Evolutionary conservation across 2,329 filamentous ascomycete genomes (phyloP), one percentile per base, ranked within the genome.

Genomic region (Dichotomopilus funicola): DNA sequence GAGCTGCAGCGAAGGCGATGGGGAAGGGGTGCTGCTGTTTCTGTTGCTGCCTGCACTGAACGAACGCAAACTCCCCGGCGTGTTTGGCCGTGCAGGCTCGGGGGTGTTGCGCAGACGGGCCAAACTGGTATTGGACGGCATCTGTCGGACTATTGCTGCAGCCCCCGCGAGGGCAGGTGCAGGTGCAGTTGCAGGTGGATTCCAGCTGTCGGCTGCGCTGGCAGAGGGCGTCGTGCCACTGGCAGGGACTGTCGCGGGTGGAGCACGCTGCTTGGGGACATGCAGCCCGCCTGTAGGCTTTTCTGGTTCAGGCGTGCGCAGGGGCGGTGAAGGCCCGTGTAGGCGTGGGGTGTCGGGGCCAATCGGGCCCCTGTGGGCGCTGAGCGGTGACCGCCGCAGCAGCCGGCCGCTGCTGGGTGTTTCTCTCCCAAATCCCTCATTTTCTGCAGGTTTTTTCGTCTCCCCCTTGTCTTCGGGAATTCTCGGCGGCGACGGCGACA

Each of bases 41-140:
- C 64, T 36, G 61, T 58, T 70, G 71, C 70, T 77, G 75, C 78
- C 75, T 74, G 79, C 77, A 54, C 85, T 89, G 62, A 86, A 80
- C 70, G 87, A 81, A 67, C 85, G 78, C 56, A 78, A 77, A 27
- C 19, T 27, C 19, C 19, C 19, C 19, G 19, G 19, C 19, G 19
- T 27, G 3, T 27, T 27, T 27, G 19, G 19, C 19, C 19, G 19
- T 59, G 48, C 51, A 54, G 77, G 76, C 67, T 82, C 79, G 3
- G 80, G 79, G 47, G 80, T 81, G 19, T 27, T 27, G 54, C 75
- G 72, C 56, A 74, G 67, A 54, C 79, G 73, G 51, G 76, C 71
- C 58, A 81, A 70, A 68, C 78, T 76, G 53, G 75, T 79, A 67
- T 81, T 82, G 64, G 81, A 82, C 59, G 72, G 66, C 44, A 76